Conservation (phyloP, 1,284 basidiomycete species). For the Leccinum griseonigrum region DNA sequence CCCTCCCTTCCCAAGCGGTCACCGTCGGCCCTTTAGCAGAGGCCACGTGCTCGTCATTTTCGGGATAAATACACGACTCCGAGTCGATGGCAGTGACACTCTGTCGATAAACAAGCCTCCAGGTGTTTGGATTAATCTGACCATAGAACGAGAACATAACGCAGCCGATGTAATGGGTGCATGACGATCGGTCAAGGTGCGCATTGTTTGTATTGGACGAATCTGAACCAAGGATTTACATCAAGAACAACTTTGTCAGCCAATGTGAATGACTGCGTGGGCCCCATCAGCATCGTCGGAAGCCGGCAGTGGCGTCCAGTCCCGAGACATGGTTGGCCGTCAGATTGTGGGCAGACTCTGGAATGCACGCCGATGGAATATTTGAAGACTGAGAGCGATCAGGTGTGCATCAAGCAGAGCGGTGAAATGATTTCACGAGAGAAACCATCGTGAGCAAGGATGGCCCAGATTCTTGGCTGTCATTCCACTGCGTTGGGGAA, state of each 20-base stretch:
- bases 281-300: slow-evolving; percentile 12
- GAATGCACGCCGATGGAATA: slow-evolving; percentile 55
- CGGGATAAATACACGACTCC: slow-evolving; percentile 59
- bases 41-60: slow-evolving; percentile 34
- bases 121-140: slow-evolving; percentile 68
- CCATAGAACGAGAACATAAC: slow-evolving; percentile 67
- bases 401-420: slow-evolving; percentile 50
- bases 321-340: slow-evolving; percentile 46
- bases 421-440: slow-evolving; percentile 60
- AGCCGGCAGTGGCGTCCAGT: slow-evolving; percentile 15
- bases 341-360: slow-evolving; percentile 48
- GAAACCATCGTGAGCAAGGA: slow-evolving; percentile 62
- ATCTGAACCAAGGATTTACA: slow-evolving; percentile 66
- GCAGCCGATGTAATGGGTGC: slow-evolving; percentile 63
- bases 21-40: slow-evolving; percentile 43
- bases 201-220: slow-evolving; percentile 28
- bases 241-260: slow-evolving; percentile 68
- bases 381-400: slow-evolving; percentile 56
- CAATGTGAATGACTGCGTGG: slow-evolving; percentile 56
- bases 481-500: slow-evolving; percentile 23
- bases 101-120: slow-evolving; percentile 65
- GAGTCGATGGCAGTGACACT: slow-evolving; percentile 49
- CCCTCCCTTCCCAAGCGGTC: slow-evolving; percentile 66
- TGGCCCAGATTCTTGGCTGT: slow-evolving; percentile 37
- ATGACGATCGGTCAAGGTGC: slow-evolving; percentile 49